Conservation (phyloP, 768 basidiomycete genomes). For the Xerocomus potaroensis region DNA sequence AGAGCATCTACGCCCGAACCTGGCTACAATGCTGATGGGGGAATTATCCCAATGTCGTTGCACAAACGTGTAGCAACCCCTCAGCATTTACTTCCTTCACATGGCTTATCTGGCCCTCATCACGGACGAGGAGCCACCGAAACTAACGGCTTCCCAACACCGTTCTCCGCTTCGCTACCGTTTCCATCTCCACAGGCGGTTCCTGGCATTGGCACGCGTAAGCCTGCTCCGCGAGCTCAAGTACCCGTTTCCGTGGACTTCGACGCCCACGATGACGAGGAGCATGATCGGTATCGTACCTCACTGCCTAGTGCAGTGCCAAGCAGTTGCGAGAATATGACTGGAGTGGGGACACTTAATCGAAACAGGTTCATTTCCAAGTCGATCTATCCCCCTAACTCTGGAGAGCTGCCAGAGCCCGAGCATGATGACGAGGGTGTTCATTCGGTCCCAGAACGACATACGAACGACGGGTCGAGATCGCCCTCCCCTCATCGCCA, state of each 20-base stretch:
- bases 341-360: slow-evolving; percentile 51
- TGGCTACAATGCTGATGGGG: slow-evolving; percentile 18
- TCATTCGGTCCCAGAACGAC: slow-evolving; percentile 16
- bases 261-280: slow-evolving; percentile 31
- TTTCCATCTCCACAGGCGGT: slow-evolving; percentile 19
- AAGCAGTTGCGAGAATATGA: slow-evolving; percentile 55
- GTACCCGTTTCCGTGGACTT: slow-evolving; percentile 57
- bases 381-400: slow-evolving; percentile 6
- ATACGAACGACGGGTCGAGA: slow-evolving; percentile 13
- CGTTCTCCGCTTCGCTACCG: slow-evolving; percentile 15
- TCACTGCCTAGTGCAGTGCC: slow-evolving; percentile 54
- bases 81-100: slow-evolving; percentile 22
- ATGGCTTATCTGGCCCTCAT: slow-evolving; percentile 17
- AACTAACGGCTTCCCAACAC: slow-evolving; percentile 18
- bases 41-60: slow-evolving; percentile 24
- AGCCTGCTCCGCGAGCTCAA: slow-evolving; percentile 60
- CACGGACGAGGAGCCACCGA: slow-evolving; percentile 36
- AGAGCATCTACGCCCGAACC: slow-evolving; percentile 31
- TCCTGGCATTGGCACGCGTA: slow-evolving; percentile 46
- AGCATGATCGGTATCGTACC: slow-evolving; percentile 34
- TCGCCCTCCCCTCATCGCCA: slow-evolving; percentile 24
- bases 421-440: slow-evolving; percentile 17
- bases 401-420: slow-evolving; percentile 8
- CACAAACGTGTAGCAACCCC: slow-evolving; percentile 31
- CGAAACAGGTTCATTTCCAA: slow-evolving; percentile 26